Base-by-base conservation (phyloP, 2,329 filamentous ascomycete genomes). In the Botrytis byssoidea region DNA sequence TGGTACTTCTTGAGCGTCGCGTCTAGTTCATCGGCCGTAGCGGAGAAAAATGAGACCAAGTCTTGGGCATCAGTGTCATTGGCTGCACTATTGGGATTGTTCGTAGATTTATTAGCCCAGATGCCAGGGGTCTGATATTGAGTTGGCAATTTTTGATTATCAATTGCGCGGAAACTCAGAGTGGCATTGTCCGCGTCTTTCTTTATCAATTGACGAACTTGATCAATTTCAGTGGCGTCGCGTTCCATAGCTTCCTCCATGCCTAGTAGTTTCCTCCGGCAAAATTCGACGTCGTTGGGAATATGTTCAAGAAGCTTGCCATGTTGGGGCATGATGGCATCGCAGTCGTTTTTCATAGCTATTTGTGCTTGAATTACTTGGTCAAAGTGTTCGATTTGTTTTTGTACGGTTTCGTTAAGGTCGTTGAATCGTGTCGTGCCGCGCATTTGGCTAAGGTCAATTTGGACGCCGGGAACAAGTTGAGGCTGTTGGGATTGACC, bases 341-440 rank as follows among this genome's bases (percentile, higher is more conserved):
- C 90, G 73, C 95, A 91, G 77, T 97, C 89, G 77, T 92, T 89
- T 80, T 93, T 91, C 82, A 92, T 91, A 74, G 88, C 87, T 79
- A 97, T 94, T 81, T 96, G 94, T 71, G 88, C 87, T 78, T 93
- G 89, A 78, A 99, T 95, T 76, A 91, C 89, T 74, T 89, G 88
- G 82, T 99, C 95, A 76, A 97, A 89, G 16, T 86, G 84, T 75
- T 93, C 89, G 75, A 99, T 92, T 77, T 93, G 85, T 75, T 90
- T 89, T 80, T 97, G 94, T 25, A 97, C 85, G 44, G 93, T 90
- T 77, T 95, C 92, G 74, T 93, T 90, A 42, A 97, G 90, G 82
- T 97, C 95, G 81, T 94, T 93, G 85, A 96, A 98, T 75, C 96
- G 93, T 5, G 94, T 97, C 0, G 95, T 97, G 25, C 92, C 92